A percentile compares a stretch with the other conserved stretches of the same genome.
Evolutionary conservation across 805 yeast genomes (phyloP).

Genomic region (Jamesozyma lodderae): DNA sequence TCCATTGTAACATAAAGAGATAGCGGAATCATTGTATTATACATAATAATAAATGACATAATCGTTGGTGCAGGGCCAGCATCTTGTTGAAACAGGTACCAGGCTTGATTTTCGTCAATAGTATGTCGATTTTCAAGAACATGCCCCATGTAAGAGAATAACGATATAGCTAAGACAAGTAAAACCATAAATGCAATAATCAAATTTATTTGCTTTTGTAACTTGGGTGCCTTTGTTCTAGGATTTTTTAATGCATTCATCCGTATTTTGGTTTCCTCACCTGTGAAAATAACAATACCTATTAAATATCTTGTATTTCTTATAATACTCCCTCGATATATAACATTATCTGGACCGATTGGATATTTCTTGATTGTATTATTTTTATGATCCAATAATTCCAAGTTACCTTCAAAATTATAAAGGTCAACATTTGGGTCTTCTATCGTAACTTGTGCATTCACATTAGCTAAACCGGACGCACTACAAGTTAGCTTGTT

Average conservation of each 20-base stretch:
- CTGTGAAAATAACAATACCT: constrained; percentile 85
- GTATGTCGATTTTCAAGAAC: constrained; percentile 38
- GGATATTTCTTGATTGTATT: constrained; percentile 41
- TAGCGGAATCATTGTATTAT: constrained; percentile 88
- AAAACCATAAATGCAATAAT: constrained; percentile 84
- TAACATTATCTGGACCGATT: constrained; percentile 69
- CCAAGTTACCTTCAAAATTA: constrained; percentile 76
- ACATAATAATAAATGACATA: constrained; percentile 96
- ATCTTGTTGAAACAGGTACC: constrained; percentile 70
- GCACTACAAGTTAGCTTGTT: constrained; percentile 43
- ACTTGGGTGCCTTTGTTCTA: constrained; percentile 84
- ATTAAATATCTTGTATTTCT: constrained; percentile 70
- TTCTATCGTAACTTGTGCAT: constrained; percentile 58
- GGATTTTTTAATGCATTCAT: constrained; percentile 91
- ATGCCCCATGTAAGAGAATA: constrained; percentile 77
- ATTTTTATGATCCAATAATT: constrained; percentile 29
- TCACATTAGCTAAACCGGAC: constrained; percentile 39
- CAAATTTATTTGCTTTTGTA: constrained; percentile 72
- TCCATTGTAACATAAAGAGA: constrained; percentile 96
- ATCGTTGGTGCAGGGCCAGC: constrained; percentile 83
- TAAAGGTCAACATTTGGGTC: constrained; percentile 90
- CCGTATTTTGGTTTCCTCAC: constrained; percentile 91
- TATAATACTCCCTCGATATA: constrained; percentile 82
- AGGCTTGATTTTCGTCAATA: constrained; percentile 37
- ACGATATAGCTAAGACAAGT: constrained; percentile 64